phyloP scores from a whole-genome alignment of 768 basidiomycete genomes.

The Melanogaster broomeanus region DNA sequence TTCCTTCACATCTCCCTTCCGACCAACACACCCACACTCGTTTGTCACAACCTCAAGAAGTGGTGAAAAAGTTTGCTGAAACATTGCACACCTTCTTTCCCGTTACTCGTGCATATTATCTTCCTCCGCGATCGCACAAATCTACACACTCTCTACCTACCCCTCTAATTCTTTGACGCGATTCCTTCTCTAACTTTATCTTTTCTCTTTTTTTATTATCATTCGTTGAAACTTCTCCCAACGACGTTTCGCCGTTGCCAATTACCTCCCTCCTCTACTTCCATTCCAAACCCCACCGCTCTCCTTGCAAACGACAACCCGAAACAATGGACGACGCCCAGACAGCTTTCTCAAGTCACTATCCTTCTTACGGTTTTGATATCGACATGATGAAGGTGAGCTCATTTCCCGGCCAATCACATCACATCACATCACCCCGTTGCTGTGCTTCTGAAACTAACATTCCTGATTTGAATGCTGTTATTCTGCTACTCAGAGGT shows the following conservation, averaged over 20 bases:
- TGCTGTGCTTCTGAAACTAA: not conserved
- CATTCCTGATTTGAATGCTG: conserved; percentile 1
- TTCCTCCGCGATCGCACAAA: conserved; percentile 25
- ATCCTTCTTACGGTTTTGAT: conserved; percentile 74
- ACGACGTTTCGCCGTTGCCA: conserved; percentile 51
- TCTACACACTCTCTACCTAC: conserved; percentile 47
- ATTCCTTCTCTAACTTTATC: conserved; percentile 60
- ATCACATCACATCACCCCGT: conserved; percentile 3
- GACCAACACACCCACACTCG: conserved; percentile 33
- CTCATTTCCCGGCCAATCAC: conserved; percentile 8
- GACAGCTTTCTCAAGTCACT: conserved; percentile 67
- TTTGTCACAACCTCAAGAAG: conserved; percentile 26
- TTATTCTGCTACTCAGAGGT: conserved; percentile 52
- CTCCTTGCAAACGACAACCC: conserved; percentile 16
- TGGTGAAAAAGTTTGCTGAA: conserved; percentile 29
- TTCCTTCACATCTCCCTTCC: conserved; percentile 16
- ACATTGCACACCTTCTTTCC: conserved; percentile 23
- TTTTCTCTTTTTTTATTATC: conserved; percentile 48
- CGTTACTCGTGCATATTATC: conserved; percentile 22
- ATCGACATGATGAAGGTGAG: conserved; percentile 92
- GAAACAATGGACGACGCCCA: conserved; percentile 72
- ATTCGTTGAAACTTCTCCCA: conserved; percentile 33
- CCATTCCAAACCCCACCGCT: conserved; percentile 24
- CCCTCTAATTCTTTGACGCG: conserved; percentile 34
- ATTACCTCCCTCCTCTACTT: conserved; percentile 48